phyloP scores from a whole-genome alignment of 2,329 filamentous ascomycete species.

The Neonectria neomacrospora region DNA sequence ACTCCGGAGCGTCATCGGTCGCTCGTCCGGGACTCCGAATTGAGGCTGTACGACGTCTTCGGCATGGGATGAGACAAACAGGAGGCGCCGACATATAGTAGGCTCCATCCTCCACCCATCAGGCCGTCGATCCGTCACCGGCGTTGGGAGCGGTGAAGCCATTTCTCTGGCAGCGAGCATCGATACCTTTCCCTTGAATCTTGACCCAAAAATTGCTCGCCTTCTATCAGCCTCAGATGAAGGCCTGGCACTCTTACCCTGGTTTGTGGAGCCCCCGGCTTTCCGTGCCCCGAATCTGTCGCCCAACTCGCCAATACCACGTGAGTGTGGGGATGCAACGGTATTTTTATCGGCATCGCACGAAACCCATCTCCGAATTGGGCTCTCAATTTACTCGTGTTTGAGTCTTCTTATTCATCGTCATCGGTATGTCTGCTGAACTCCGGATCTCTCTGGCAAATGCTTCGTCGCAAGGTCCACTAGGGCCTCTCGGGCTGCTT shows the following conservation, averaged over 20 bases:
- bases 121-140: conserved; percentile 3
- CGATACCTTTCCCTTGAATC: neutral
- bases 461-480: conserved; percentile 15
- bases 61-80: conserved; percentile 17
- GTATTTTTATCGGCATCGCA: conserved; percentile 26
- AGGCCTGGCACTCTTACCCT: conserved; percentile 12
- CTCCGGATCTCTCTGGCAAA: neutral
- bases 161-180: conserved; percentile 1
- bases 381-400: conserved; percentile 10
- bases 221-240: conserved; percentile 1
- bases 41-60: conserved; percentile 28
- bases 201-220: conserved; percentile 10
- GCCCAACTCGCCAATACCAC: conserved; percentile 31
- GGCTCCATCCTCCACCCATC: conserved; percentile 11
- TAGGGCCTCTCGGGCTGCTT: conserved; percentile 22
- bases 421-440: conserved; percentile 9
- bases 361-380: conserved; percentile 19
- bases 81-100: conserved; percentile 15
- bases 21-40: conserved; percentile 27
- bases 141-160: conserved; percentile 21
- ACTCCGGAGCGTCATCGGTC: conserved; percentile 37
- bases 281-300: conserved; percentile 24
- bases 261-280: conserved; percentile 29
- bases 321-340: conserved; percentile 40
- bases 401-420: conserved; percentile 21